Percentiles rank a stretch among this genome's conserved stretches.
Conservation (phyloP, 106 monocot genomes). For the Xerophyta viscosa region DNA sequence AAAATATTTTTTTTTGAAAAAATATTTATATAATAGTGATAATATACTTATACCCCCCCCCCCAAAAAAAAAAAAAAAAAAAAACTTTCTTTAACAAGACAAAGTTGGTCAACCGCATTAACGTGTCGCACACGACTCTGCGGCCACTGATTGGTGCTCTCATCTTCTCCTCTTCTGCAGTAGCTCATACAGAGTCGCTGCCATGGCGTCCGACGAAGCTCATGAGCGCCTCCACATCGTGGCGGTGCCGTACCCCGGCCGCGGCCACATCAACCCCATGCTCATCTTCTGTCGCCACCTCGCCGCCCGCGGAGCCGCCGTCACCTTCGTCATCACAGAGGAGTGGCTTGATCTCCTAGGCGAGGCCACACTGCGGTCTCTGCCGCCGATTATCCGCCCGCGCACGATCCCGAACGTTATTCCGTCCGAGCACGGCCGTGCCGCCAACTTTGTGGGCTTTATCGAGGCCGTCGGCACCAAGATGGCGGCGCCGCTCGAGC, state of each 20-base stretch:
- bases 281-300: conserved; percentile 41
- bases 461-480: conserved; percentile 26
- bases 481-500: conserved; percentile 31
- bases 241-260: conserved; percentile 43
- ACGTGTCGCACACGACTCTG: no score
- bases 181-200: no score
- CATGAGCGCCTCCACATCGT: conserved; percentile 44
- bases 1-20: no score
- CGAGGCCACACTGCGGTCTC: background rate
- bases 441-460: conserved; percentile 19
- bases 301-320: conserved; percentile 11
- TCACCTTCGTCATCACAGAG: conserved; percentile 47
- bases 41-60: no score
- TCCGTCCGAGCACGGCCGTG: conserved; percentile 39
- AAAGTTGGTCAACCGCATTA: no score
- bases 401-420: conserved; percentile 24
- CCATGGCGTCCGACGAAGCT: no score
- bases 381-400: conserved; percentile 1
- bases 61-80: no score
- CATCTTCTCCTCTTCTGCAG: no score
- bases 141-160: no score
- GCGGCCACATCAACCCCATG: conserved; percentile 77
- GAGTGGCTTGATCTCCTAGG: conserved; percentile 23
- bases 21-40: no score
- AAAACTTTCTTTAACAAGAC: no score